Evolutionary conservation across 176 grass and related monocot genomes (phyloP), one percentile per base, ranked within the genome.

Genomic region (Triticum turgidum): DNA sequence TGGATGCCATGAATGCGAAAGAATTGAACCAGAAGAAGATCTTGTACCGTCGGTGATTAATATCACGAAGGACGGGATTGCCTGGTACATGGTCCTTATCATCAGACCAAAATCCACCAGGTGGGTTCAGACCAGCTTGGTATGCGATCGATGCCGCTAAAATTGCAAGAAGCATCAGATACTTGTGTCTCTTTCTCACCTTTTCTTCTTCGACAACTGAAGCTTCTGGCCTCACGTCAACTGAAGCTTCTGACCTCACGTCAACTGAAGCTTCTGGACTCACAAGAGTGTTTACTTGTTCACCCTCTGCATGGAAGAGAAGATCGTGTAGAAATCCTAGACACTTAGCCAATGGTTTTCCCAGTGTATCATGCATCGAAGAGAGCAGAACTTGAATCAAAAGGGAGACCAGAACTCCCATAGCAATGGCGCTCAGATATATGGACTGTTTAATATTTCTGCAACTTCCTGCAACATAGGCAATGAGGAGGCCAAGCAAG

Each of bases 121-220:
- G 88, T 49, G 85, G 82, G 56, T 85, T 93, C 3, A 93, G 58
- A 45, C 91, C 91, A 38, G 88, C 88, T 54, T 90, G 88, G 52
- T 90, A 90, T 0, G 91, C 79, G 18, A 90, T 77, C 1, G 77
- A 87, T 12, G 91, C 82, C 4, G 82, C 85, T 32, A 93, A 69
- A 61, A 85, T 42, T 54, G 91, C 91, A 82, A 93, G 77, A 6
- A 93, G 86, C 82, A 93, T 88, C 38, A 93, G 20, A 35, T 80
- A 89, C 25, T 89, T 85, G 44, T 76, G 59, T 12, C 32, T 66
- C 68, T 89, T 89, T 12, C 17, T 71, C 61, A 11, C 30, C 17
- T 22, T 65, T 72, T 66, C 80, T 39, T 30, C 33, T 11, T 45
- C 1, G 64, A 5, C 4, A 22, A 13, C 75, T 56, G 82, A 54